A percentile compares a stretch with the other conserved stretches of the same genome.
Conservation (phyloP, 75 land plant genomes). For the Sequoia sempervirens region DNA sequence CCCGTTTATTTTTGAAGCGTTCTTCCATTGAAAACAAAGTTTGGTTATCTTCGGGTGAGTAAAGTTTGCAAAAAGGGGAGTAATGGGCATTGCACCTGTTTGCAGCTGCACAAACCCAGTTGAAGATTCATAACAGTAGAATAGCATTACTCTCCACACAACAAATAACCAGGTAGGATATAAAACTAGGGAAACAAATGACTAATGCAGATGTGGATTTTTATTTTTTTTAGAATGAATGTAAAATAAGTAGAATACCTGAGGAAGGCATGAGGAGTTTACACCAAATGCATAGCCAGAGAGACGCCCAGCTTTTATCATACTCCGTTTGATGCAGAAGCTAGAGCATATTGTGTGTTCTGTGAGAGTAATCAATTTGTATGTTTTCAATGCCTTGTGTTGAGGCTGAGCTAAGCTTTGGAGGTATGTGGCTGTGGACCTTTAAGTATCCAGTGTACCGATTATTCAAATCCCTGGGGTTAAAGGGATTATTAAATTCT, state of each 20-base stretch:
- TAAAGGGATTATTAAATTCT: too few relatives aligned
- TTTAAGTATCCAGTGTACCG: too few relatives aligned
- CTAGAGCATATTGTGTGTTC: neutral
- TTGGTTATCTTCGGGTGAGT: neutral
- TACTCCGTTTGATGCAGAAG: neutral
- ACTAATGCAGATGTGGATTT: neutral
- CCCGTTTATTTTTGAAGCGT: neutral
- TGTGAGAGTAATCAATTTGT: too few relatives aligned
- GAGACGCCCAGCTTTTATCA: neutral
- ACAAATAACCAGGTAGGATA: neutral
- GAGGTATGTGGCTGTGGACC: too few relatives aligned
- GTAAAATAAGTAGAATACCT: neutral
- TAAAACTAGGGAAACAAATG: neutral
- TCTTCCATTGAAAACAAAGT: neutral
- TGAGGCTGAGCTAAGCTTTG: neutral
- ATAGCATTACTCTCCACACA: neutral
- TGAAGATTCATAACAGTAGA: neutral
- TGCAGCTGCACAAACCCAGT: constrained; percentile 1
- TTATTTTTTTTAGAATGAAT: too few relatives aligned
- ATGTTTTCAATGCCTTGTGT: too few relatives aligned
- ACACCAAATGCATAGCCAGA: neutral
- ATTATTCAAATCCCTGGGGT: too few relatives aligned
- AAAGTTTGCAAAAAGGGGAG: neutral
- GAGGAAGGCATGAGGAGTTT: neutral
- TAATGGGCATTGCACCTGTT: neutral